Evolutionary conservation across 164 flowering plant genomes (phyloP), one percentile per base, ranked within the genome.

Genomic region (Dillenia suffruticosa): DNA sequence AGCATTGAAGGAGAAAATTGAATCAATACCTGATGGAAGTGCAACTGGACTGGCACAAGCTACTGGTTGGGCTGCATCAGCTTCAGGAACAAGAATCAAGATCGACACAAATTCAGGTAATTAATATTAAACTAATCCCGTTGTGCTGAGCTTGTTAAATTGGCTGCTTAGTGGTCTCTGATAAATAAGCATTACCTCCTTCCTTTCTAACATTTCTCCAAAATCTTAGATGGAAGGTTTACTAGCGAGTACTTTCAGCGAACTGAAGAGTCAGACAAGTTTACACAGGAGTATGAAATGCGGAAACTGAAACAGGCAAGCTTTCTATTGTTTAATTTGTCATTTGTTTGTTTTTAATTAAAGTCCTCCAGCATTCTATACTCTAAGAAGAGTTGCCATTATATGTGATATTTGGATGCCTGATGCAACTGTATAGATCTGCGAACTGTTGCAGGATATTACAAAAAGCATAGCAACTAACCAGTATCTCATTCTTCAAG

Each of bases 241-340:
- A 87, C 85, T 56, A 54, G 58, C 66, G 96, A 84, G 44, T 94
- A 77, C 78, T 89, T 83, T 46, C 82, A 94, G 62, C 80, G 85
- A 74, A 66, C 75, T 50, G 96, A 88, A 59, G 80, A 81, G 69
- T 82, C 92, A 0, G 87, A 79, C 65, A 86, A 86, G 58, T 94
- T 89, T 67, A 88, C 86, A 76, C 80, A 82, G 57, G 96, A 94
- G 63, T 89, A 77, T 79, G 97, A 89, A 79, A 91, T 89, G 99
- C 81, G 96, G 58, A 94, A 75, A 79, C 70, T 88, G 64, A 89
- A 77, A 69, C 96, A 92, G 90, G 97, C 70, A 80, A 74, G 75
- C 40, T 32, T 32, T 32, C 40, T 32, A 7, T 32, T 32, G 40
- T 32, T 32, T 32, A 32, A 32, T 32, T 32, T 32, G 40, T 32